Evolutionary conservation across 2,329 filamentous ascomycete genomes (phyloP).

Genomic region (Dothidotthia symphoricarpi): DNA sequence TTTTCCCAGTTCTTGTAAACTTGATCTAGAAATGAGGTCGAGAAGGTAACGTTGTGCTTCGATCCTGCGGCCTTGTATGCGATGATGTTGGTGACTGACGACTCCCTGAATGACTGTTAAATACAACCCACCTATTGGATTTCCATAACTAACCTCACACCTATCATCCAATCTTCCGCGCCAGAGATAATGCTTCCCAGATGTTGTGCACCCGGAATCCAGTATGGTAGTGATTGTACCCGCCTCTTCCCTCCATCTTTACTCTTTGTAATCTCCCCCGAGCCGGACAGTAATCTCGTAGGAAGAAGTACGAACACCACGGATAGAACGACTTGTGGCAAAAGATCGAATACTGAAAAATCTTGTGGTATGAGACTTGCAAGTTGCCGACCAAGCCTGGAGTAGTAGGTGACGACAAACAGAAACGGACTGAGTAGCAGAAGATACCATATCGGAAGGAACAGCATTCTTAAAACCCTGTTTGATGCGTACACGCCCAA

Average conservation of each 20-base stretch:
- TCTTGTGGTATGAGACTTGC: constrained; percentile 21
- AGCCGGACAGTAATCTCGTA: constrained; percentile 32
- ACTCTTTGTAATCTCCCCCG: constrained; percentile 9
- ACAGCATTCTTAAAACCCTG: constrained; percentile 32
- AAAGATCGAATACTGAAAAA: constrained; percentile 30
- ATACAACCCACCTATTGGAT: background rate
- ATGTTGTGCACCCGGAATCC: constrained; percentile 59
- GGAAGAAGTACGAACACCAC: constrained; percentile 28
- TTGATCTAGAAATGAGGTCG: constrained; percentile 47
- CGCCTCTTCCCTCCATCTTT: constrained; percentile 36
- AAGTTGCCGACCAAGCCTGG: constrained; percentile 20
- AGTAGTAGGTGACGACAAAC: constrained; percentile 22
- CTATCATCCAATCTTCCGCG: constrained; percentile 46
- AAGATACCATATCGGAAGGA: constrained; percentile 36
- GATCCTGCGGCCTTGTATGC: constrained; percentile 51
- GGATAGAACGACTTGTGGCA: constrained; percentile 29
- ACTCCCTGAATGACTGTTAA: constrained; percentile 28
- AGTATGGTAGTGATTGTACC: constrained; percentile 57
- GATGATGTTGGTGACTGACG: constrained; percentile 46
- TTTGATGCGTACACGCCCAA: constrained; percentile 36
- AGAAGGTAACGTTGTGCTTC: constrained; percentile 52
- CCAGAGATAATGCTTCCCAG: constrained; percentile 50
- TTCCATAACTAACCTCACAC: constrained; percentile 38
- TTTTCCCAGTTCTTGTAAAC: constrained; percentile 18
- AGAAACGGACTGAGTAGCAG: constrained; percentile 33